Evolutionary conservation across 148 eudicot genomes (phyloP).

Genomic region (Simmondsia chinensis): DNA sequence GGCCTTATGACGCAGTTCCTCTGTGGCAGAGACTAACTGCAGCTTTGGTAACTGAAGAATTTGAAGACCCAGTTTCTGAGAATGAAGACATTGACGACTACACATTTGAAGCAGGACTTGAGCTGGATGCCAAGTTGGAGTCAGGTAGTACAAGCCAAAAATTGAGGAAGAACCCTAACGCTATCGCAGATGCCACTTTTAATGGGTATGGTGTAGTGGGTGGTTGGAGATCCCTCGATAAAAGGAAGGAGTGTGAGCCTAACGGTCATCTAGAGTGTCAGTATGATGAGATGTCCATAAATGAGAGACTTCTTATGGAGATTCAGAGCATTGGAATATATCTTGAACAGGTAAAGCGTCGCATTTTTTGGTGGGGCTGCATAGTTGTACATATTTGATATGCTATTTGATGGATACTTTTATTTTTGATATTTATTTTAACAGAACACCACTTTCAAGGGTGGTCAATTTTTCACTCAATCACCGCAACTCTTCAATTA

Average conservation of each 20-base stretch:
- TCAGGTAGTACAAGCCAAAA: slow-evolving; percentile 14
- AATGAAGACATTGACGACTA: slow-evolving; percentile 23
- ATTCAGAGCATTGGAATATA: slow-evolving; percentile 52
- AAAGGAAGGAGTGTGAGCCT: slow-evolving; percentile 17
- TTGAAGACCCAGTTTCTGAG: slow-evolving; percentile 15
- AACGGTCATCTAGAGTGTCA: slow-evolving; percentile 26
- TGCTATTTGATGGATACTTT: no score
- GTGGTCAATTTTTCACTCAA: no score
- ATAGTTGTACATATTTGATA: no score
- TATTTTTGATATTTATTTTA: no score
- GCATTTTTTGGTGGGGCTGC: no score
- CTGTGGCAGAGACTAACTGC: slow-evolving; percentile 47
- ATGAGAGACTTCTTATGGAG: slow-evolving; percentile 57
- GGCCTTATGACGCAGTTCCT: slow-evolving; percentile 18
- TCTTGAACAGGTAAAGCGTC: slow-evolving; percentile 39
- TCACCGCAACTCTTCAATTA: no score
- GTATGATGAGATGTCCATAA: slow-evolving; percentile 38
- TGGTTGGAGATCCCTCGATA: slow-evolving; percentile 23
- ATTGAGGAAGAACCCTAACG: slow-evolving; percentile 17
- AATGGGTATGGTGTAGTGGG: slow-evolving; percentile 28
- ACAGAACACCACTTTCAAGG: no score
- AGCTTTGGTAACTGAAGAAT: slow-evolving; percentile 62
- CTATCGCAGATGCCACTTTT: slow-evolving; percentile 19
- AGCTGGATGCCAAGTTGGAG: slow-evolving; percentile 22
- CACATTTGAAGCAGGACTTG: slow-evolving; percentile 22